These are phyloP conservation scores for Tephrocybe rancida DNA, from an alignment of 768 basidiomycete genomes.

Conservation along the genomic window DNA sequence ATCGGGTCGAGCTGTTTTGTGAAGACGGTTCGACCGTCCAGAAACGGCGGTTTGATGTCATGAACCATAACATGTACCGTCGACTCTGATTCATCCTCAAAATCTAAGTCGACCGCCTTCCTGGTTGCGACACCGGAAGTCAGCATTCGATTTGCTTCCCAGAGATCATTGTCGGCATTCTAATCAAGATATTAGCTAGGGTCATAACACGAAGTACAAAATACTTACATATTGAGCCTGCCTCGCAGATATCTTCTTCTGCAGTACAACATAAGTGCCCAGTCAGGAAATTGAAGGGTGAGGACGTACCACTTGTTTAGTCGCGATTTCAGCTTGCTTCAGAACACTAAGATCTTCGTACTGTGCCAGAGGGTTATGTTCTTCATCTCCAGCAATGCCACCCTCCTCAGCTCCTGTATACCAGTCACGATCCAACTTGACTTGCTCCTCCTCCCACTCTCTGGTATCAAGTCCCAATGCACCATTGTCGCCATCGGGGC, in stretches of 20 bases:
- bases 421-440: constrained; percentile 93
- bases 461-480: constrained; percentile 69
- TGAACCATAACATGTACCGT: constrained; percentile 98
- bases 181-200: constrained; percentile 32
- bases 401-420: constrained; percentile 92
- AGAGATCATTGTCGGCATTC: constrained; percentile 98
- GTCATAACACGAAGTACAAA: neutral
- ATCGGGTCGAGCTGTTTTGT: constrained; percentile 97
- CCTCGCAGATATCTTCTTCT: constrained; percentile 90
- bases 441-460: constrained; percentile 98
- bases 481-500: constrained; percentile 69
- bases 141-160: constrained; percentile 98
- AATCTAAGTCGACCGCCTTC: constrained; percentile 86
- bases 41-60: constrained; percentile 95
- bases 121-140: constrained; percentile 94
- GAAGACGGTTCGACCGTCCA: constrained; percentile 94
- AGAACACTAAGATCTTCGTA: constrained; percentile 81
- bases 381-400: constrained; percentile 83
- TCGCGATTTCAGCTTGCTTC: constrained; percentile 76
- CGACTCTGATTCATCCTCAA: constrained; percentile 95
- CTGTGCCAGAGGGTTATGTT: constrained; percentile 89
- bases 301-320: constrained; percentile 66
- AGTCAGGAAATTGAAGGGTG: neutral
- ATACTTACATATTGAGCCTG: constrained; percentile 92
- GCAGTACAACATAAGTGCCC: constrained; percentile 15